phyloP scores from a whole-genome alignment of 2,329 filamentous ascomycete genomes.

The Aspergillus aculeatinus region DNA sequence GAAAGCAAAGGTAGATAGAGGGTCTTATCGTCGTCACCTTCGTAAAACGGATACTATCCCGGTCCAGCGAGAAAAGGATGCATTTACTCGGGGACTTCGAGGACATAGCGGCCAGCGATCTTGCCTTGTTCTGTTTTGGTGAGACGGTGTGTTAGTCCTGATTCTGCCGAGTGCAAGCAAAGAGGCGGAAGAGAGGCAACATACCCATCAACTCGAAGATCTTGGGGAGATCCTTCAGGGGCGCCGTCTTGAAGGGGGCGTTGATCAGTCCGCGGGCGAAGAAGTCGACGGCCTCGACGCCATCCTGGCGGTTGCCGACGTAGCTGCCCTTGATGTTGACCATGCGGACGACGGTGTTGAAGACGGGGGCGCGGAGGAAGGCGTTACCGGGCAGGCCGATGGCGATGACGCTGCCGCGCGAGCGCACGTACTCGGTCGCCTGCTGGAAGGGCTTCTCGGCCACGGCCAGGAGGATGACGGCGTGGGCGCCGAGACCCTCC shows the following conservation, averaged over 20 bases:
- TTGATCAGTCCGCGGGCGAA: slow-evolving; percentile 80
- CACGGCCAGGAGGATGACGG: slow-evolving; percentile 81
- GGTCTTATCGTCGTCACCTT: background rate
- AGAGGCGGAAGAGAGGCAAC: slow-evolving; percentile 13
- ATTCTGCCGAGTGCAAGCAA: background rate
- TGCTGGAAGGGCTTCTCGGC: slow-evolving; percentile 94
- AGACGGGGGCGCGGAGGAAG: slow-evolving; percentile 78
- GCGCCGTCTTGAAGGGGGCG: slow-evolving; percentile 80
- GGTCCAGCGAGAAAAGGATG: background rate
- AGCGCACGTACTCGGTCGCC: slow-evolving; percentile 81
- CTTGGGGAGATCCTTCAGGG: slow-evolving; percentile 72
- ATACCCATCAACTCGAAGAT: slow-evolving; percentile 73
- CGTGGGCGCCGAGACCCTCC: slow-evolving; percentile 81
- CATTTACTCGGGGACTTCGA: slow-evolving; percentile 42
- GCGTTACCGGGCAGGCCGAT: slow-evolving; percentile 84
- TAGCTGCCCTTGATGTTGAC: slow-evolving; percentile 90
- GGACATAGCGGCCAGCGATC: slow-evolving; percentile 45
- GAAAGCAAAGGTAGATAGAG: background rate
- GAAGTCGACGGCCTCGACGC: slow-evolving; percentile 86
- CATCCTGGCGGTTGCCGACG: slow-evolving; percentile 88
- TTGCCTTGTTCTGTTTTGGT: slow-evolving; percentile 37
- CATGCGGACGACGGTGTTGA: slow-evolving; percentile 86
- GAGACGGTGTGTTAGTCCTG: slow-evolving; percentile 5
- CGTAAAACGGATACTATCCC: background rate
- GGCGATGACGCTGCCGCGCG: slow-evolving; percentile 78